Conservation (phyloP, 176 grass and related monocot species). For the Musa schizocarpa region DNA sequence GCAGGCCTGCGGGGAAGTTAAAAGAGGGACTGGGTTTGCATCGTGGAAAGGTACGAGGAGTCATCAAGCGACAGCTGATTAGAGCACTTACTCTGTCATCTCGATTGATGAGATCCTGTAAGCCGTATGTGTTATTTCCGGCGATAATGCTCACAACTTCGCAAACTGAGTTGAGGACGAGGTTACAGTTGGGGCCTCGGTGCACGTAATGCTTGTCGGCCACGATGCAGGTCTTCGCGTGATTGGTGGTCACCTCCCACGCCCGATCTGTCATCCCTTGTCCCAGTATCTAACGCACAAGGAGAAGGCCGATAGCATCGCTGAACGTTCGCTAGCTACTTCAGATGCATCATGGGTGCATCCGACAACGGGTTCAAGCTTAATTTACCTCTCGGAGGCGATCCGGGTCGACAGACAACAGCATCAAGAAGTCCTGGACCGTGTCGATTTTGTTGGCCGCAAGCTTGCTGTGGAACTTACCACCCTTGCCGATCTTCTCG, state of each 20-base stretch:
- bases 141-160: conserved; percentile 17
- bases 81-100: no score
- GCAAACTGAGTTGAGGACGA: conserved; percentile 48
- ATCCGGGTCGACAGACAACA: conserved; percentile 21
- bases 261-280: conserved; percentile 57
- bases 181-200: background rate
- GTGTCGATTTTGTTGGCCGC: background rate
- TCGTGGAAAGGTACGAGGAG: no score
- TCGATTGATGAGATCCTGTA: no score
- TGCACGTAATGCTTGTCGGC: conserved; percentile 45
- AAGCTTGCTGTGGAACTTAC: conserved; percentile 61
- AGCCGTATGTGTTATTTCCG: background rate
- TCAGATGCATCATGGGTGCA: background rate
- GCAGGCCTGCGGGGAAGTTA: background rate
- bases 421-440: conserved; percentile 53
- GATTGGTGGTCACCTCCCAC: conserved; percentile 46
- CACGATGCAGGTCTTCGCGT: conserved; percentile 36
- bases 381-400: conserved; percentile 46
- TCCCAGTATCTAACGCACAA: conserved; percentile 51
- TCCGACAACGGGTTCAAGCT: background rate
- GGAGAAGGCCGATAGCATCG: background rate
- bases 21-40: background rate
- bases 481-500: conserved; percentile 66
- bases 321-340: background rate
- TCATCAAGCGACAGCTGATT: no score